Evolutionary conservation across 495 filamentous ascomycete species (phyloP), one percentile per base, ranked within the genome.

Genomic region (Penicillium pancosmium): DNA sequence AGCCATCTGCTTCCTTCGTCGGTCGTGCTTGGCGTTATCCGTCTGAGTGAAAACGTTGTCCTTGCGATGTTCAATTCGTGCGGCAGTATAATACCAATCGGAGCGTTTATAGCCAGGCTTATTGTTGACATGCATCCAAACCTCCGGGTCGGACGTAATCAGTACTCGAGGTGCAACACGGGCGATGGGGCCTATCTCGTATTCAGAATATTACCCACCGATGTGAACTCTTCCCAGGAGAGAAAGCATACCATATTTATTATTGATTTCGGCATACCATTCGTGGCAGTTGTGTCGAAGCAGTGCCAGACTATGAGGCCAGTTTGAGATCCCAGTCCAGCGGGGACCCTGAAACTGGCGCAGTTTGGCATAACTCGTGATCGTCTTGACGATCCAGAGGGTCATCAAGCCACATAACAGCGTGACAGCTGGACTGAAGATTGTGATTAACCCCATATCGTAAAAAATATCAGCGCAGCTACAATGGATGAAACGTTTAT

Each of bases 221-320:
- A n/a, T 6, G 36, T 40, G 15, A 12, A 40, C 12, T 40, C 36
- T 40, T n/a, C 12, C 15, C 36, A n/a, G 15, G 36, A 41, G 40
- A 49, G 34, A 34, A 21, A 21, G 53, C 59, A 49, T 57, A 72
- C 72, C 72, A 58, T 72, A 56, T 69, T 73, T 69, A 51, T 73
- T 59, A 46, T 55, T 72, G 34, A 65, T 54, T 27, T 72, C 61
- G 7, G 64, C 67, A 47, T 75, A 75, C 53, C 58, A 69, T 54
- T 51, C 54, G 52, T 75, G 65, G 41, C 67, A 66, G 54, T 62
- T 64, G 4, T 62, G 56, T 15, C 65, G 52, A 21, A 73, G 57
- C 12, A 73, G 62, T 3, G 67, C 72, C 10, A 60, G 61, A 27
- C 68, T 71, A 53, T 73, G 70, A 53, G 63, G 68, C 48, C 68